Evolutionary conservation across 2,329 filamentous ascomycete genomes (phyloP).

Genomic region (Colletotrichum sp.): DNA sequence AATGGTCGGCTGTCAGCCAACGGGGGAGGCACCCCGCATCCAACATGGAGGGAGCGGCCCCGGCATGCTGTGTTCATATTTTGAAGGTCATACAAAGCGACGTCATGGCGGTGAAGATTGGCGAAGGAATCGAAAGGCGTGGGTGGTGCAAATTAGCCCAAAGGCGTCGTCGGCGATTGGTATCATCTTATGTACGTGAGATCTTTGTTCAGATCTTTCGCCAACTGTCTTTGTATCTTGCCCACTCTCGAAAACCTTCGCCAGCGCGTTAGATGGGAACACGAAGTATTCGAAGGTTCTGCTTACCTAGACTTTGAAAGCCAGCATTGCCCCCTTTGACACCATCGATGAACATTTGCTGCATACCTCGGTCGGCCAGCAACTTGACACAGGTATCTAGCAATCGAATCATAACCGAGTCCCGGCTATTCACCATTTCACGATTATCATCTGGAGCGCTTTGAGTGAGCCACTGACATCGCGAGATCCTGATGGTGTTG

Average conservation of each 20-base stretch:
- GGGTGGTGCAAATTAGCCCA: background rate
- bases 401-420: conserved; percentile 57
- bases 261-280: background rate
- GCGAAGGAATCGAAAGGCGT: background rate
- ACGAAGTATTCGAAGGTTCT: background rate
- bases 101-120: background rate
- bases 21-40: background rate
- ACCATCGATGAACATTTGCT: conserved; percentile 59
- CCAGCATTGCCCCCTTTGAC: conserved; percentile 55
- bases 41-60: background rate
- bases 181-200: background rate
- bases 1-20: background rate
- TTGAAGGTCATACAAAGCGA: background rate
- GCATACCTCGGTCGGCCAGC: conserved; percentile 55
- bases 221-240: conserved; percentile 62
- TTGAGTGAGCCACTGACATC: background rate
- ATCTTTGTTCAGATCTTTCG: conserved; percentile 10
- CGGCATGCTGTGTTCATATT: background rate
- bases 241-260: conserved; percentile 64
- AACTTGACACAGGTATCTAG: conserved; percentile 56
- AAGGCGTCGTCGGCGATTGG: background rate
- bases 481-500: background rate
- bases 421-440: conserved; percentile 46
- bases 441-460: conserved; percentile 45
- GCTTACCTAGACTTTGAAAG: conserved; percentile 58